Conservation (phyloP, 805 yeast species). For the Isabelozyma rhagii region DNA sequence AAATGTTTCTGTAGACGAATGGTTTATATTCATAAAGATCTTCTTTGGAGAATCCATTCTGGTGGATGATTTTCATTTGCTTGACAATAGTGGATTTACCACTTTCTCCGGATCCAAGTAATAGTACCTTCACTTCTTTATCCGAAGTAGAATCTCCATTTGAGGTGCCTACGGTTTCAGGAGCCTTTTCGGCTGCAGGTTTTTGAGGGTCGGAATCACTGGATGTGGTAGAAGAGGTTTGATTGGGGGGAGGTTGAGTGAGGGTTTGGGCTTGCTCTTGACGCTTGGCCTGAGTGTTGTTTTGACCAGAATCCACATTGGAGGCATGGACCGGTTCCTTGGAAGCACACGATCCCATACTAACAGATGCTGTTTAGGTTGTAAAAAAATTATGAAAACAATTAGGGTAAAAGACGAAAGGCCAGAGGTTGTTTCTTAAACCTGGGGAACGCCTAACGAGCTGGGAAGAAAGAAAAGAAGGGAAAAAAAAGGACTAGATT, state of each 20-base stretch:
- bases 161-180: background rate
- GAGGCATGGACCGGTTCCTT: conserved; percentile 9
- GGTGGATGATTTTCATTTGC: conserved; percentile 77
- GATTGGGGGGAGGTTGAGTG: background rate
- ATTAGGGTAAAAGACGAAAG: too few species aligned
- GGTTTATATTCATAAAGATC: conserved; percentile 75
- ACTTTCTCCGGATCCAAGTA: conserved; percentile 85
- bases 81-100: conserved; percentile 81
- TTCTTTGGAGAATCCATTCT: conserved; percentile 65
- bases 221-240: conserved; percentile 1
- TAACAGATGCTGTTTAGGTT: background rate
- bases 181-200: background rate
- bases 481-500: too few species aligned
- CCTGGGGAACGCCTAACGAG: too few species aligned
- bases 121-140: conserved; percentile 65
- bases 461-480: too few species aligned
- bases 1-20: conserved; percentile 71
- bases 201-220: conserved; percentile 1
- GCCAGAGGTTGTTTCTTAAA: too few species aligned
- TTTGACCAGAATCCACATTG: background rate
- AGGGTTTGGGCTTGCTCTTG: conserved; percentile 13
- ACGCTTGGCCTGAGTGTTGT: conserved; percentile 10
- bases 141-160: conserved; percentile 4
- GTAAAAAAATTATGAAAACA: too few species aligned
- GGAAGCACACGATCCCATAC: conserved; percentile 23